These are phyloP conservation scores for Gynandropsis gynandra DNA, from an alignment of 345 rosid species.

Conservation along the genomic window DNA sequence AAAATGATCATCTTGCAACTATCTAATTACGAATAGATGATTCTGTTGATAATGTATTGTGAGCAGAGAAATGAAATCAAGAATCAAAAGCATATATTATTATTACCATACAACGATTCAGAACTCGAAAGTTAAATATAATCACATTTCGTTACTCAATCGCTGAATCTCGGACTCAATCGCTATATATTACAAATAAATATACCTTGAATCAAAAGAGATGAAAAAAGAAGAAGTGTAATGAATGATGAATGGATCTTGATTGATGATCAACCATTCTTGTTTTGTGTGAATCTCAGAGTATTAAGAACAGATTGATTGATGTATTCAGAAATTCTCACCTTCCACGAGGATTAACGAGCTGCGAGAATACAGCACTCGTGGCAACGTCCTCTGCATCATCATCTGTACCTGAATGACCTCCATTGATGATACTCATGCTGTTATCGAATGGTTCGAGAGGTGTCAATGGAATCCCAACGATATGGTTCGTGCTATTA, in stretches of 20 bases:
- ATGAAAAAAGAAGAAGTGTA: too few relatives aligned
- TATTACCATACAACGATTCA: too few relatives aligned
- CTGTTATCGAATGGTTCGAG: constrained; percentile 88
- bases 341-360: constrained; percentile 97
- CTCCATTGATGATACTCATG: constrained; percentile 55
- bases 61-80: neutral
- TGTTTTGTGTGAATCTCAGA: too few relatives aligned
- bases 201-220: constrained; percentile 14
- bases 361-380: constrained; percentile 94
- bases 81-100: too few relatives aligned
- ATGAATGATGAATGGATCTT: too few relatives aligned
- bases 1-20: neutral
- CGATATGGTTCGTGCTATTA: constrained; percentile 91
- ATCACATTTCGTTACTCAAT: constrained; percentile 22
- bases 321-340: too few relatives aligned
- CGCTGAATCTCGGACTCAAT: constrained; percentile 24
- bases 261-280: too few relatives aligned
- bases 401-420: constrained; percentile 35
- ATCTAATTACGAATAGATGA: too few relatives aligned
- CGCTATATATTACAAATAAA: constrained; percentile 37
- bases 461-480: constrained; percentile 73
- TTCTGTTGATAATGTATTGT: too few relatives aligned
- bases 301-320: too few relatives aligned
- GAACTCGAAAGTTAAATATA: constrained; percentile 2
- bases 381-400: constrained; percentile 83